These are phyloP conservation scores for Stellera chamaejasme DNA, from an alignment of 345 rosid species.

Conservation along the genomic window DNA sequence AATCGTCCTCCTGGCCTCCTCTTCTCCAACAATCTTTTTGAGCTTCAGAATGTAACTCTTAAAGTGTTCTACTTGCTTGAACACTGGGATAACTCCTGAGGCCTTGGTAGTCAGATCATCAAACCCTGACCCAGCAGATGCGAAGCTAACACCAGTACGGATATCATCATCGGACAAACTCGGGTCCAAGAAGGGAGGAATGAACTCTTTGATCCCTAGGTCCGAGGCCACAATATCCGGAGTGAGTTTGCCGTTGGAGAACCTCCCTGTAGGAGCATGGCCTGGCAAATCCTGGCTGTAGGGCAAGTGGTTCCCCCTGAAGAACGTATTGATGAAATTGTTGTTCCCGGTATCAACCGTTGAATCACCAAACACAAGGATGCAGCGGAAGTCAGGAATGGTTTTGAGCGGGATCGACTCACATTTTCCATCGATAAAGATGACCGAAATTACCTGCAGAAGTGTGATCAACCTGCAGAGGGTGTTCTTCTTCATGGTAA, in stretches of 20 bases:
- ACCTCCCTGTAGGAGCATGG: slow-evolving; percentile 36
- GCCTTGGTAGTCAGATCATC: slow-evolving; percentile 23
- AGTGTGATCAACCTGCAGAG: no score
- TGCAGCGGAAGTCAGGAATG: slow-evolving; percentile 1
- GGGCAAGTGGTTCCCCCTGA: slow-evolving; percentile 26
- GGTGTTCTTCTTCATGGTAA: no score
- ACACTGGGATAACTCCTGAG: slow-evolving; percentile 23
- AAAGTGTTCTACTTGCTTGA: slow-evolving; percentile 33
- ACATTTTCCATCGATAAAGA: no score
- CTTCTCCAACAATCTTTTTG: slow-evolving; percentile 20
- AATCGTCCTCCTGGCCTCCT: slow-evolving; percentile 30
- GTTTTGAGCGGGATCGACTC: background rate
- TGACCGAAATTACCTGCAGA: no score
- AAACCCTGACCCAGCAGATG: slow-evolving; percentile 34
- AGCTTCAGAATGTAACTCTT: slow-evolving; percentile 29
- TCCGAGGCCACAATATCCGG: slow-evolving; percentile 35
- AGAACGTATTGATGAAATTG: slow-evolving; percentile 11
- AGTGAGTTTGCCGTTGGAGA: slow-evolving; percentile 35
- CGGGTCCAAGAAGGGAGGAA: slow-evolving; percentile 41
- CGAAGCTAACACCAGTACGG: slow-evolving; percentile 33
- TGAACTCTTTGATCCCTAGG: slow-evolving; percentile 28
- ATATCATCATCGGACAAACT: slow-evolving; percentile 16
- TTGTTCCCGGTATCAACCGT: slow-evolving; percentile 21
- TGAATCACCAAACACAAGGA: slow-evolving; percentile 17
- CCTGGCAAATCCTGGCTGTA: slow-evolving; percentile 36